Conservation (phyloP, 148 eudicot species). For the Chenopodium suecicum region DNA sequence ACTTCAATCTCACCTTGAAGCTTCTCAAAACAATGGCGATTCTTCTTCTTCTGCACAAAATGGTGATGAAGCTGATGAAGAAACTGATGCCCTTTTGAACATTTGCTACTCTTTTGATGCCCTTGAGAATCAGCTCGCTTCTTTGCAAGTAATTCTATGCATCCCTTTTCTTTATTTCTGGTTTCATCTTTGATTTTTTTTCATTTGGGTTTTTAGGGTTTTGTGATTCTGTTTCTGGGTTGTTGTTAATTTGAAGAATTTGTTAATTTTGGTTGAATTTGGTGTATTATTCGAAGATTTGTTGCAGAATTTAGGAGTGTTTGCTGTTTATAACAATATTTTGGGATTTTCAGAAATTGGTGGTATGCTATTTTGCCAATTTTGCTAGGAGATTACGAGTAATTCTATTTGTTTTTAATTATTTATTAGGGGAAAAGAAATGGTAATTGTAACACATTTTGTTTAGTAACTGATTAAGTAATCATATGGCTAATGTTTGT, state of each 20-base stretch:
- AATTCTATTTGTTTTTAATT: not conserved
- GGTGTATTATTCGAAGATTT: not conserved
- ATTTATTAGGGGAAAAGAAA: not conserved
- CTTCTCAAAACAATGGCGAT: not conserved
- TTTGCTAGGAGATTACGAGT: not conserved
- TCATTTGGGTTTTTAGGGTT: conserved; percentile 15
- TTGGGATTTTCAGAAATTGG: not conserved
- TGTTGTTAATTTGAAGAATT: conserved; percentile 10
- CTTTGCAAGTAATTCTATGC: conserved; percentile 58
- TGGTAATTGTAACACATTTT: not conserved
- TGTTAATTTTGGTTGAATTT: not conserved
- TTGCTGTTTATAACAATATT: not conserved
- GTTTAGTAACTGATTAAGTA: not conserved
- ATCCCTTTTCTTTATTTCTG: not conserved
- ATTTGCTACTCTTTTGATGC: conserved; percentile 80
- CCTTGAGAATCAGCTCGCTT: conserved; percentile 71
- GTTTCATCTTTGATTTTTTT: conserved; percentile 13
- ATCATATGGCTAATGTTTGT: not conserved
- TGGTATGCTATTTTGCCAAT: not conserved
- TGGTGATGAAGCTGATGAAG: conserved; percentile 35
- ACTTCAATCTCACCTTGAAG: not conserved
- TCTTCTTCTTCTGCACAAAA: conserved; percentile 9
- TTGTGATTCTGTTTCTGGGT: not conserved
- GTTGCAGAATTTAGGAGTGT: not conserved
- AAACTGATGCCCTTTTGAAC: conserved; percentile 54